These are phyloP conservation scores for Eimeria mitis DNA, from an alignment of 169 alveolate genomes.

Conservation along the genomic window DNA sequence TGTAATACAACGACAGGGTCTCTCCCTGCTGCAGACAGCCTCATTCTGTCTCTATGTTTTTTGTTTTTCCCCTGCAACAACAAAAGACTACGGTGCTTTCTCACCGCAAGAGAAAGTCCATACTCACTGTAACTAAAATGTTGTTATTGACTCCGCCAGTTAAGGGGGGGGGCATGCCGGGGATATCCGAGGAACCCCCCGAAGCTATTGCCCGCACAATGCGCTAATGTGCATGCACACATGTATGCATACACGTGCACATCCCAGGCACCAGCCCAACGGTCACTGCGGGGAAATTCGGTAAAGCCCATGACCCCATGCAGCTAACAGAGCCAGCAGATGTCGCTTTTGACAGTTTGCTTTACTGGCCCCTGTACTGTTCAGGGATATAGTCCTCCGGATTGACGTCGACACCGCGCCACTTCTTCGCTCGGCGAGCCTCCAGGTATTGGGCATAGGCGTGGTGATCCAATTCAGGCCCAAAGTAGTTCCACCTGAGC, in stretches of 20 bases:
- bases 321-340: background rate
- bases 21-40: background rate
- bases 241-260: background rate
- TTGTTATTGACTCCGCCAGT: background rate
- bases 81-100: background rate
- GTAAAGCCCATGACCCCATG: background rate
- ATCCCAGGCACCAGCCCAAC: background rate
- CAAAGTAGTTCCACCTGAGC: constrained; percentile 89
- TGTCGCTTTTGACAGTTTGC: background rate
- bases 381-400: constrained; percentile 94
- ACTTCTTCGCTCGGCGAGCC: constrained; percentile 92
- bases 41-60: background rate
- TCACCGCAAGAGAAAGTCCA: background rate
- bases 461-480: constrained; percentile 91
- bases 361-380: constrained; percentile 85
- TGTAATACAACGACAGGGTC: background rate
- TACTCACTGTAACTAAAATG: background rate
- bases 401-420: constrained; percentile 89
- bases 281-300: background rate
- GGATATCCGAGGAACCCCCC: background rate
- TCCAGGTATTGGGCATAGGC: constrained; percentile 92
- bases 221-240: background rate
- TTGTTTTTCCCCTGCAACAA: background rate
- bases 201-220: background rate
- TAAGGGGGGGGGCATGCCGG: background rate